Conservation (phyloP, 805 yeast genomes). For the Yamadazyma takamatsuzukensis region DNA sequence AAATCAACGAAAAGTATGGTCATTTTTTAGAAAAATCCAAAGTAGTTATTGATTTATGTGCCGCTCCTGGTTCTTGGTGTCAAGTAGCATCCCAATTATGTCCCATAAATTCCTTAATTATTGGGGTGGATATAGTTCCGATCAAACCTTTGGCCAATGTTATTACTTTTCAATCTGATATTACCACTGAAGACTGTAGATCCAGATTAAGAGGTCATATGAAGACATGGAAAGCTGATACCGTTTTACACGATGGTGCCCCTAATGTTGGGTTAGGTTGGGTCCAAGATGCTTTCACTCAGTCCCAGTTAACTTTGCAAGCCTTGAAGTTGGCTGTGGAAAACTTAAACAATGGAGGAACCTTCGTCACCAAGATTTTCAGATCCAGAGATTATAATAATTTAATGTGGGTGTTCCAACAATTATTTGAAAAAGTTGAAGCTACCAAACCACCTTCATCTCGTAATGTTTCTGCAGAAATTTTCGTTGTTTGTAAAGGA, state of each 20-base stretch:
- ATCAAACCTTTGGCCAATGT: constrained; percentile 94
- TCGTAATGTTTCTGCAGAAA: constrained; percentile 98
- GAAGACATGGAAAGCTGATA: constrained; percentile 99
- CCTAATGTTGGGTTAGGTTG: constrained; percentile 99
- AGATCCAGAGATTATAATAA: constrained; percentile 98
- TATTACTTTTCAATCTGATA: constrained; percentile 93
- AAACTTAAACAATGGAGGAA: constrained; percentile 86
- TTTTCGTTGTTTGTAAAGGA: constrained; percentile 93
- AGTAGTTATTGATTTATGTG: constrained; percentile 96
- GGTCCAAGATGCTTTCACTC: constrained; percentile 99
- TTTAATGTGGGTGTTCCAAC: constrained; percentile 96
- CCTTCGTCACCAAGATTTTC: constrained; percentile 94
- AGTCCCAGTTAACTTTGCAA: constrained; percentile 91
- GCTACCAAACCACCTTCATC: constrained; percentile 99
- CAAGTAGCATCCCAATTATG: constrained; percentile 94
- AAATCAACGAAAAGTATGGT: constrained; percentile 94
- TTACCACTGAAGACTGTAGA: constrained; percentile 97
- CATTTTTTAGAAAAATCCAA: constrained; percentile 91
- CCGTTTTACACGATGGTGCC: constrained; percentile 98
- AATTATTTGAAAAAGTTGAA: constrained; percentile 91
- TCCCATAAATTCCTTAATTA: constrained; percentile 88
- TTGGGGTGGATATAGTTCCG: constrained; percentile 98
- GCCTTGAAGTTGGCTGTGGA: constrained; percentile 93
- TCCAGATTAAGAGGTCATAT: constrained; percentile 90
- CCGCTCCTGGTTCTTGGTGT: constrained; percentile 95